These are phyloP conservation scores for Saccharomycopsis vini DNA, from an alignment of 805 yeast species.

Conservation along the genomic window DNA sequence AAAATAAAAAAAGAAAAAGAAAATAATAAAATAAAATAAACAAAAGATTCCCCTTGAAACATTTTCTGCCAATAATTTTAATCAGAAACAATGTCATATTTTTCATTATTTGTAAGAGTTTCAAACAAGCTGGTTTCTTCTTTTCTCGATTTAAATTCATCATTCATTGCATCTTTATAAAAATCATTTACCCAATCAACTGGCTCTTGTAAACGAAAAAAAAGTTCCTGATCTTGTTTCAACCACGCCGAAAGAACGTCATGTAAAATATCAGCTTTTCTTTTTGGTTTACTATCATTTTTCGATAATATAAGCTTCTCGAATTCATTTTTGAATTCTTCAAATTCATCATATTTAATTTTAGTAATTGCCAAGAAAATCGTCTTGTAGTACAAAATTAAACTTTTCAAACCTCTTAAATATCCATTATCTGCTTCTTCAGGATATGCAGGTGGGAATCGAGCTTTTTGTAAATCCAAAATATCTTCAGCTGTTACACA, in stretches of 20 bases:
- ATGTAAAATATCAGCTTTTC: conserved; percentile 2
- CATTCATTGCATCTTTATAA: conserved; percentile 20
- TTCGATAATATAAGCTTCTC: too few relatives aligned
- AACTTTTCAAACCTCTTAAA: conserved; percentile 68
- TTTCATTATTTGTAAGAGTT: conserved; percentile 21
- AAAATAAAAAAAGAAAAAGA: too few relatives aligned
- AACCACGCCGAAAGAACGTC: conserved; percentile 5
- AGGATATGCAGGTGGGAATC: conserved; percentile 67
- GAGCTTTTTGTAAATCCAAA: conserved; percentile 26
- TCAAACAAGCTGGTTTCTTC: too few relatives aligned
- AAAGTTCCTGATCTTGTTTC: conserved; percentile 6
- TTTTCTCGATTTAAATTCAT: too few relatives aligned
- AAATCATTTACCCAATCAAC: conserved; percentile 31
- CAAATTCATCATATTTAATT: conserved; percentile 24
- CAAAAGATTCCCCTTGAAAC: neutral
- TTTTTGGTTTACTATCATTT: neutral
- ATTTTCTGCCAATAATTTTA: too few relatives aligned
- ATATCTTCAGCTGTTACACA: conserved; percentile 60
- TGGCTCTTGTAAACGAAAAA: conserved; percentile 17
- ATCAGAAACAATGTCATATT: conserved; percentile 26
- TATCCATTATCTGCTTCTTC: conserved; percentile 72
- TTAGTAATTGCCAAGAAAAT: conserved; percentile 48
- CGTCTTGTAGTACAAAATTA: conserved; percentile 53
- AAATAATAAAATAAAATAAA: too few relatives aligned
- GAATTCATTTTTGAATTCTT: conserved; percentile 1